Conservation (phyloP, 2,329 filamentous ascomycete genomes). For the Myotisia sp. region DNA sequence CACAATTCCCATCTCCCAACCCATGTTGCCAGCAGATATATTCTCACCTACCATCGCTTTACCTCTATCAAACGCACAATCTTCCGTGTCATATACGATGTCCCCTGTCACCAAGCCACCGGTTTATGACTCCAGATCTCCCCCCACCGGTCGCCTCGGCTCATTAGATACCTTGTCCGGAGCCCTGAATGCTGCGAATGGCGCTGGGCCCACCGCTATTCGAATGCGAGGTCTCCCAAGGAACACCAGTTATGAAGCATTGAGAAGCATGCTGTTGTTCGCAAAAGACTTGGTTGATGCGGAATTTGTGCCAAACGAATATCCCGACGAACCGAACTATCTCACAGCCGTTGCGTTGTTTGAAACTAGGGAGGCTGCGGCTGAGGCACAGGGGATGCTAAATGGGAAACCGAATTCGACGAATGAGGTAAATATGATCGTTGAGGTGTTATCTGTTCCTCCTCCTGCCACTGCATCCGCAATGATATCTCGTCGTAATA, state of each 20-base stretch:
- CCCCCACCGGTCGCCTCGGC: neutral
- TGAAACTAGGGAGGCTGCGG: slow-evolving; percentile 41
- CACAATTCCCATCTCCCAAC: slow-evolving; percentile 25
- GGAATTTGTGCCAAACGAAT: slow-evolving; percentile 42
- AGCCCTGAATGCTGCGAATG: neutral
- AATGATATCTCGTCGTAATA: slow-evolving; percentile 33
- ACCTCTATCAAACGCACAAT: slow-evolving; percentile 21
- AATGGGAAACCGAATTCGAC: slow-evolving; percentile 49
- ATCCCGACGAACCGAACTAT: slow-evolving; percentile 43
- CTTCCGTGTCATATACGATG: slow-evolving; percentile 25
- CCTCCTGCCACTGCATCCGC: slow-evolving; percentile 12
- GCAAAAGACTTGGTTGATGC: slow-evolving; percentile 48
- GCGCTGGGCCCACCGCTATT: slow-evolving; percentile 28
- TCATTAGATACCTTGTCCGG: neutral
- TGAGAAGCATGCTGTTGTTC: slow-evolving; percentile 51
- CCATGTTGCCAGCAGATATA: slow-evolving; percentile 32
- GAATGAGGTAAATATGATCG: slow-evolving; percentile 45
- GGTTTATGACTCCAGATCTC: slow-evolving; percentile 17
- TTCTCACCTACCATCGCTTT: slow-evolving; percentile 27
- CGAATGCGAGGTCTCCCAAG: slow-evolving; percentile 46
- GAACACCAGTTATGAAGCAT: slow-evolving; percentile 43
- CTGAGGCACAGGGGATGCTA: slow-evolving; percentile 45
- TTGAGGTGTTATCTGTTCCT: slow-evolving; percentile 36
- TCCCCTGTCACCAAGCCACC: slow-evolving; percentile 25
- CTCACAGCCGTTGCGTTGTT: slow-evolving; percentile 46